phyloP scores from a whole-genome alignment of 1,284 basidiomycete genomes.

The Cystobasidiaceae sp. region DNA sequence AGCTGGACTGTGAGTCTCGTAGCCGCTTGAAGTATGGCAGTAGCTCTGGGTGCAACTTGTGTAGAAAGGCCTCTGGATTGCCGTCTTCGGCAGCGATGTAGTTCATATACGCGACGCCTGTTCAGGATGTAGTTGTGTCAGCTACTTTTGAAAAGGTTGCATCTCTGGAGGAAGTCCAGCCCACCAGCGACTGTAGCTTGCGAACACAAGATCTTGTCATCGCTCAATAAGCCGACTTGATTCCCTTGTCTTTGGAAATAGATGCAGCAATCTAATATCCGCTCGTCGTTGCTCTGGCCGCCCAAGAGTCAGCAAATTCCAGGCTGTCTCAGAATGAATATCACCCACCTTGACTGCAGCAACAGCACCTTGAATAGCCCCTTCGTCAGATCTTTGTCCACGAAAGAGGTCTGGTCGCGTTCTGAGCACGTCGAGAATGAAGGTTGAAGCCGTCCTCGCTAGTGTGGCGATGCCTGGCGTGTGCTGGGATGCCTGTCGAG shows the following conservation, averaged over 20 bases:
- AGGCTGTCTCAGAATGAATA: neutral
- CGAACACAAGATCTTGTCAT: constrained; percentile 18
- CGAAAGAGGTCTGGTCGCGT: constrained; percentile 17
- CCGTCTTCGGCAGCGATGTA: neutral
- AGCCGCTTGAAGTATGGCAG: constrained; percentile 5
- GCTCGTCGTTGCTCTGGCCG: constrained; percentile 10
- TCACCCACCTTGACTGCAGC: neutral
- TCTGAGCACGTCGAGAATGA: constrained; percentile 15
- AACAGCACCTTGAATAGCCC: neutral
- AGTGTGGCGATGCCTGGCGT: neutral
- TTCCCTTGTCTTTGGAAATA: constrained; percentile 7
- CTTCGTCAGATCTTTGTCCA: constrained; percentile 4
- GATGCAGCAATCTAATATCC: constrained; percentile 6
- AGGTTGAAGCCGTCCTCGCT: neutral
- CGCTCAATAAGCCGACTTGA: constrained; percentile 23
- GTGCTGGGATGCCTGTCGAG: neutral
- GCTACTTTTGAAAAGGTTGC: neutral
- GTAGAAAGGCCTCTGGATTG: constrained; percentile 7
- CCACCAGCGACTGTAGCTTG: constrained; percentile 9
- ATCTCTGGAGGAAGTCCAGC: neutral
- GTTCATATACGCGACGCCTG: constrained; percentile 10
- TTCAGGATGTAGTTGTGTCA: neutral
- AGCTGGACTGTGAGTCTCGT: neutral
- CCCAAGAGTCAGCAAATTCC: neutral
- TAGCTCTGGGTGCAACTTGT: constrained; percentile 16